phyloP scores from a whole-genome alignment of 805 yeast genomes.

The Metschnikowia aberdeeniae region DNA sequence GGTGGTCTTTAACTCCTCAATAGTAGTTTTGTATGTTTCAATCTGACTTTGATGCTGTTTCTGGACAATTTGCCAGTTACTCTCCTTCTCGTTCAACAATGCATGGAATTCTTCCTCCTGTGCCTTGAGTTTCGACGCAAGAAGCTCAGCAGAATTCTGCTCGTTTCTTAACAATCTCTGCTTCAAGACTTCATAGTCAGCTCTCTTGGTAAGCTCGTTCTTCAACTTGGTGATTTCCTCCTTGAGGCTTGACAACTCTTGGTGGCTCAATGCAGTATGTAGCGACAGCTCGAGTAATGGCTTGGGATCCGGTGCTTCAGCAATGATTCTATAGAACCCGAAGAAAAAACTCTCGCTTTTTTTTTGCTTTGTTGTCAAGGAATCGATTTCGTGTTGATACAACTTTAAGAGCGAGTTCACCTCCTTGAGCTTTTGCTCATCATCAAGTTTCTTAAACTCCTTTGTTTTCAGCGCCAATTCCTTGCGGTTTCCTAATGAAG shows the following conservation, averaged over 20 bases:
- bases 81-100: constrained; percentile 65
- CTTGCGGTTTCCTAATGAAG: constrained; percentile 67
- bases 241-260: constrained; percentile 50
- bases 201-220: constrained; percentile 57
- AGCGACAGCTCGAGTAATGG: constrained; percentile 71
- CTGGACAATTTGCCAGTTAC: constrained; percentile 63
- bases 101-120: constrained; percentile 73
- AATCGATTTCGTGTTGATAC: constrained; percentile 87
- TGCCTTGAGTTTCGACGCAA: constrained; percentile 53
- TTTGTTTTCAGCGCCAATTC: constrained; percentile 82
- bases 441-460: constrained; percentile 68
- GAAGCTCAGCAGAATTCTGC: constrained; percentile 52
- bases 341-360: constrained; percentile 69
- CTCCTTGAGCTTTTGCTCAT: constrained; percentile 61
- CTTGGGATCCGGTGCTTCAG: constrained; percentile 91
- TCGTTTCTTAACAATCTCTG: constrained; percentile 57
- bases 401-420: constrained; percentile 64
- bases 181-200: constrained; percentile 78
- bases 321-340: constrained; percentile 66
- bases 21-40: constrained; percentile 47
- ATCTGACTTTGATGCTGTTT: constrained; percentile 48
- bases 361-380: constrained; percentile 72
- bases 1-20: constrained; percentile 61
- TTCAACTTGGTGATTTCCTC: constrained; percentile 48
- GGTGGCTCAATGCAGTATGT: constrained; percentile 54